A percentile compares a stretch with the other conserved stretches of the same genome.
phyloP scores from a whole-genome alignment of 352 stramenopile species.

The Hyaloperonospora arabidopsidis region DNA sequence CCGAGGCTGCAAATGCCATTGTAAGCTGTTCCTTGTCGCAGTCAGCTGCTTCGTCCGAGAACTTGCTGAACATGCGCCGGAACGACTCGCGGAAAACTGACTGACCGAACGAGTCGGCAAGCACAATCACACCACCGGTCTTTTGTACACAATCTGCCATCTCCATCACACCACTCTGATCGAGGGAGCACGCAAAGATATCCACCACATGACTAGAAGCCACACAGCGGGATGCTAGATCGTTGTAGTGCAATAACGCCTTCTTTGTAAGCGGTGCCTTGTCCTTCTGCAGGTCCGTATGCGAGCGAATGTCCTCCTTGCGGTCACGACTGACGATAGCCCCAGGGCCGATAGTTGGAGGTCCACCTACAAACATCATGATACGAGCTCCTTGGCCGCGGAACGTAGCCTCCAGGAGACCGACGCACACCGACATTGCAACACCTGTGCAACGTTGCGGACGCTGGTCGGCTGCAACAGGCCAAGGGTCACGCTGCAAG shows the following conservation, averaged over 20 bases:
- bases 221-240: conserved; percentile 89
- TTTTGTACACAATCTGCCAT: conserved; percentile 97
- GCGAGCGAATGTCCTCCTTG: conserved; percentile 95
- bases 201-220: conserved; percentile 94
- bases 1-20: conserved; percentile 92
- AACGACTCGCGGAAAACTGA: conserved; percentile 99
- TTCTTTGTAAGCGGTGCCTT: conserved; percentile 93
- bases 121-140: conserved; percentile 97
- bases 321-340: conserved; percentile 92
- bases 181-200: conserved; percentile 97
- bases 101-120: conserved; percentile 97
- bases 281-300: conserved; percentile 93
- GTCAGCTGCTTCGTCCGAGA: conserved; percentile 90
- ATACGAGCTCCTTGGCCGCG: conserved; percentile 92
- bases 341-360: conserved; percentile 93
- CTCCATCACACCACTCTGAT: conserved; percentile 97
- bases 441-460: conserved; percentile 94
- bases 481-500: conserved; percentile 96
- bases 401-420: conserved; percentile 93
- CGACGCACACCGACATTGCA: conserved; percentile 93
- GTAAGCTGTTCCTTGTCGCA: conserved; percentile 92
- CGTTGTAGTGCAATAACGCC: conserved; percentile 92
- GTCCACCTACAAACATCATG: conserved; percentile 98
- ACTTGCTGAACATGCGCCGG: conserved; percentile 94
- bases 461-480: conserved; percentile 92